A percentile compares a stretch with the other conserved stretches of the same genome.
Evolutionary conservation across 495 filamentous ascomycete species (phyloP).

Genomic region (Melanomma pulvis-pyrius): DNA sequence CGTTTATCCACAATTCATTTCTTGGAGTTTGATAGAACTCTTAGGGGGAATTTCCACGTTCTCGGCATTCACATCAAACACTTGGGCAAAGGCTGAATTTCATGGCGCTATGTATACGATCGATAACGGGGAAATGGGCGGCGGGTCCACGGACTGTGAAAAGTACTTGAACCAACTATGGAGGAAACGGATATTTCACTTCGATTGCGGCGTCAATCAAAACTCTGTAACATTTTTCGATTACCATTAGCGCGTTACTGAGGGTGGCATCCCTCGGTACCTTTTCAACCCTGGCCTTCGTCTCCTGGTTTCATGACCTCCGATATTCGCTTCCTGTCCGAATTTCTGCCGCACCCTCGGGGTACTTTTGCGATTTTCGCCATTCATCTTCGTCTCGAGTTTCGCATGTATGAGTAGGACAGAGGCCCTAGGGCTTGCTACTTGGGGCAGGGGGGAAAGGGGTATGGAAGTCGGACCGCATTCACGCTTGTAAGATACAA

Average conservation of each 20-base stretch:
- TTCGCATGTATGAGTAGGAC: background rate
- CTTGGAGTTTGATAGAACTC: constrained; percentile 6
- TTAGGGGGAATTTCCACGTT: background rate
- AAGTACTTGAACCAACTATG: background rate
- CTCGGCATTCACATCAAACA: constrained; percentile 4
- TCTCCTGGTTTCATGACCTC: background rate
- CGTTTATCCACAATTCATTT: background rate
- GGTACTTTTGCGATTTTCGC: background rate
- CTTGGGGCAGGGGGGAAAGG: background rate
- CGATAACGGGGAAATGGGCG: background rate
- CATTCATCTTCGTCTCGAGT: background rate
- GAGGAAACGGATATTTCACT: background rate
- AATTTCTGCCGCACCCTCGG: background rate
- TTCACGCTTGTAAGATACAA: constrained; percentile 3
- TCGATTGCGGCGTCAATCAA: constrained; percentile 6
- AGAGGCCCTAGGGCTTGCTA: background rate
- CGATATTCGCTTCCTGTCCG: background rate
- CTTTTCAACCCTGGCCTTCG: background rate
- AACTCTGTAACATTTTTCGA: background rate
- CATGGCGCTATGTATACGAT: background rate
- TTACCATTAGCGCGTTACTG: background rate
- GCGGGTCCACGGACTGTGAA: background rate
- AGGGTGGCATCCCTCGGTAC: background rate
- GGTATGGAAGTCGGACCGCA: background rate
- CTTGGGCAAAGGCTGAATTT: background rate